Evolutionary conservation across 805 yeast species (phyloP), one percentile per base, ranked within the genome.

Genomic region (Clavispora phyllophila): DNA sequence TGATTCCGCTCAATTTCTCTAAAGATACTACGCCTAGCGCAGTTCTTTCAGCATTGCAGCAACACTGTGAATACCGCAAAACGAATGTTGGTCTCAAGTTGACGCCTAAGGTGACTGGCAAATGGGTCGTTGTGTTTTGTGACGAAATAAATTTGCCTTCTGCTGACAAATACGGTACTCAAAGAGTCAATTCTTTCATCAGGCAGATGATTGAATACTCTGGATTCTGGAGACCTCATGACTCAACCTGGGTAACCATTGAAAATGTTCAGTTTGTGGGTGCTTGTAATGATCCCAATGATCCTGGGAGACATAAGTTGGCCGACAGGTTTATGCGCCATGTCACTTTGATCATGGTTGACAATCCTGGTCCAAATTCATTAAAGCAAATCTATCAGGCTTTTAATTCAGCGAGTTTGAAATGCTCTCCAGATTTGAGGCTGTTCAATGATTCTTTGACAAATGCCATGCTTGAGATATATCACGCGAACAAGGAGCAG

Each of bases 241-340:
- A 77, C 23, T 68, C 72, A 37, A 70, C 71, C 20, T 91, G 96
- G 96, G 79, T 90, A 1, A 49, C 66, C 0, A 46, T 88, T 8
- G 66, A 72, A 14, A 73, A 81, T 36, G 70, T 91, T 22, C 95
- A 85, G 55, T 73, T 91, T 63, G 93, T 89, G n/a, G 97, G 95
- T 8, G 97, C 98, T 0, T 91, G 98, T 60, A 91, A 91, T 55
- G 93, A 96, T 1, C 82, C 96, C 0, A 72, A 81, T 0, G 95
- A 86, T 60, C 77, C 80, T 3, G 96, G 96, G 0, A 72, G 98
- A 46, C 66, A 73, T 9, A 58, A 57, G 3, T 56, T 91, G 18
- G 66, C 80, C 1, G 55, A 66, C 9, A 64, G 96, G 34, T 82
- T 90, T 51, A 60, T 85, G 36, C 70, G 95, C 5, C 90, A 82